Evolutionary conservation across 2,329 filamentous ascomycete species (phyloP).

Genomic region (Thelonectria discophora): DNA sequence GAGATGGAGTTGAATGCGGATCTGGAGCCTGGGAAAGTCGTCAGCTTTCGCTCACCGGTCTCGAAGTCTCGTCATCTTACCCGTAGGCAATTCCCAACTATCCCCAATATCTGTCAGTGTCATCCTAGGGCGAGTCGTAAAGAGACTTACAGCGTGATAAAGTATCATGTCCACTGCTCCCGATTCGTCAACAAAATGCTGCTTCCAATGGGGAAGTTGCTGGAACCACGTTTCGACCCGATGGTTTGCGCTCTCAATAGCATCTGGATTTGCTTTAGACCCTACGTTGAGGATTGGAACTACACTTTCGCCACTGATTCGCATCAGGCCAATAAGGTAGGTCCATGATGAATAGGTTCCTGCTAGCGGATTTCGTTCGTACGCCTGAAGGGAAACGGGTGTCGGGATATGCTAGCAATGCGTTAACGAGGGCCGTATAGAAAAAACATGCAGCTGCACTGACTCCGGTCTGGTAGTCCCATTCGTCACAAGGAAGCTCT

Average conservation of each 20-base stretch:
- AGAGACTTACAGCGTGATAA: slow-evolving; percentile 37
- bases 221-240: slow-evolving; percentile 32
- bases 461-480: slow-evolving; percentile 35
- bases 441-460: neutral
- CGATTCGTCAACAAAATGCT: slow-evolving; percentile 25
- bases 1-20: slow-evolving; percentile 34
- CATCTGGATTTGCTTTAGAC: neutral
- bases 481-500: slow-evolving; percentile 40
- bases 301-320: slow-evolving; percentile 32
- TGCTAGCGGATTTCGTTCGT: slow-evolving; percentile 8
- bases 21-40: slow-evolving; percentile 28
- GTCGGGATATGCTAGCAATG: slow-evolving; percentile 26
- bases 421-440: slow-evolving; percentile 10
- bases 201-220: slow-evolving; percentile 27
- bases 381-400: slow-evolving; percentile 29
- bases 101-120: slow-evolving; percentile 19
- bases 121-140: neutral
- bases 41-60: neutral
- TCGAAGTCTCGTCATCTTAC: slow-evolving; percentile 19
- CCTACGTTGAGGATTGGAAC: slow-evolving; percentile 27
- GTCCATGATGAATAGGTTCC: slow-evolving; percentile 36
- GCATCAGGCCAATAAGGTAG: slow-evolving; percentile 33
- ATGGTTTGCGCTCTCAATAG: slow-evolving; percentile 29
- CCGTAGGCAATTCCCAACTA: slow-evolving; percentile 36
- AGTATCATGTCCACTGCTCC: slow-evolving; percentile 37